Base-by-base conservation (phyloP, 768 basidiomycete species). In the Trametes villosa region DNA sequence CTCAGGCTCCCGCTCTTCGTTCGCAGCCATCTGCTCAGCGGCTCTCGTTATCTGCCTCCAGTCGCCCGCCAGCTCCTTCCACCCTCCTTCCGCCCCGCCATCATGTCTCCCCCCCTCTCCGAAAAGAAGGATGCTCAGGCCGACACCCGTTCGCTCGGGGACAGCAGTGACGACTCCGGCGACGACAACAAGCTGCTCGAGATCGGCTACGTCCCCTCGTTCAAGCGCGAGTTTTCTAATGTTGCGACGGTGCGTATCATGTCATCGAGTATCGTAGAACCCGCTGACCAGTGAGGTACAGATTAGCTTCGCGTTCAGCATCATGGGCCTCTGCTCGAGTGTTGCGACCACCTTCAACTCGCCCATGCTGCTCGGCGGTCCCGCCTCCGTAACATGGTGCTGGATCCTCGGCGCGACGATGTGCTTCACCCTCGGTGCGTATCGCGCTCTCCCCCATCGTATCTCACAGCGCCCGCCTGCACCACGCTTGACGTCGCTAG, bases 171-270 rank as follows among this genome's bases (percentile, higher is more conserved):
- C 52, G 57, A 58, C 46, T 40, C 47, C 68, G 84, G 85, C 54
- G 88, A 90, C 70, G 86, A 89, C 75, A 80, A 77, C 69, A 82
- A 84, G 68, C 79, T 90, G 40, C 78, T 86, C 56, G 85, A 83
- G 17, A 71, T 89, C 67, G 88, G 88, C 20, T 90, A 90, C 68
- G 84, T 86, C 68, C 88, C 88, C 41, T 90, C 88, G 17, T 94
- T 94, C 79, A 86, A 85, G 72, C 81, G 92, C 59, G 92, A 94
- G 78, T 94, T 94, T 67, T 85, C 88, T 8, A 91, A 91, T 68
- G 73, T 92, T 31, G 88, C 88, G n/a, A 91, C 89, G 61, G 88
- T 88, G 63, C 60, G 84, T 59, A 29, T 27, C 22, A 52, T 15
- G 24, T 54, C 18, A 22, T 33, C 20, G 33, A 13, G 38, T 46